phyloP scores from a whole-genome alignment of 2,329 filamentous ascomycete species.

The Geoglossum cookeanum region DNA sequence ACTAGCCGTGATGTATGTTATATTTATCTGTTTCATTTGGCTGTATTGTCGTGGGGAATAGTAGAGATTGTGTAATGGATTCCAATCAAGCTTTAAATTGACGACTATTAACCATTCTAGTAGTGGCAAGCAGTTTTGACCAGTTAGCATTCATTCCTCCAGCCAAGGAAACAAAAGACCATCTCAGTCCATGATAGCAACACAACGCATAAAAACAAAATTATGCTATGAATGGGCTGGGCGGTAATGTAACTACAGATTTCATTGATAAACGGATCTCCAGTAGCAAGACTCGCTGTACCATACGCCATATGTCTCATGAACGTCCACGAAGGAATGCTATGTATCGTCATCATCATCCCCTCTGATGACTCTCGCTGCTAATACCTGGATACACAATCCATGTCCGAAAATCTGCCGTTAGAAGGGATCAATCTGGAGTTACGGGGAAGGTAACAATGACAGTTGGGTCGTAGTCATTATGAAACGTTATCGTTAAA shows the following conservation, averaged over 20 bases:
- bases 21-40: no score
- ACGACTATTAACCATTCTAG: no score
- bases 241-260: background rate
- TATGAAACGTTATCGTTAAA: background rate
- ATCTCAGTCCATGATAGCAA: background rate
- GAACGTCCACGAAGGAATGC: background rate
- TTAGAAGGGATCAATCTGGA: background rate
- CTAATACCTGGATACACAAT: background rate
- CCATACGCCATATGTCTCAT: background rate
- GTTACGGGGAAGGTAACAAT: background rate
- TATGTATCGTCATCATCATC: background rate
- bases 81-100: no score
- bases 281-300: background rate
- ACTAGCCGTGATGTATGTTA: no score
- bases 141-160: background rate
- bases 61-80: no score
- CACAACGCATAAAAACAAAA: background rate
- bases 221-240: background rate
- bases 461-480: background rate
- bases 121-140: no score
- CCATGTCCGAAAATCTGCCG: background rate
- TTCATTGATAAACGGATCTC: background rate
- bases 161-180: background rate
- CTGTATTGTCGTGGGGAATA: no score
- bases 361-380: background rate